These are phyloP conservation scores for Trichosporon sp. DNA, from an alignment of 1,284 basidiomycete genomes.

Conservation along the genomic window DNA sequence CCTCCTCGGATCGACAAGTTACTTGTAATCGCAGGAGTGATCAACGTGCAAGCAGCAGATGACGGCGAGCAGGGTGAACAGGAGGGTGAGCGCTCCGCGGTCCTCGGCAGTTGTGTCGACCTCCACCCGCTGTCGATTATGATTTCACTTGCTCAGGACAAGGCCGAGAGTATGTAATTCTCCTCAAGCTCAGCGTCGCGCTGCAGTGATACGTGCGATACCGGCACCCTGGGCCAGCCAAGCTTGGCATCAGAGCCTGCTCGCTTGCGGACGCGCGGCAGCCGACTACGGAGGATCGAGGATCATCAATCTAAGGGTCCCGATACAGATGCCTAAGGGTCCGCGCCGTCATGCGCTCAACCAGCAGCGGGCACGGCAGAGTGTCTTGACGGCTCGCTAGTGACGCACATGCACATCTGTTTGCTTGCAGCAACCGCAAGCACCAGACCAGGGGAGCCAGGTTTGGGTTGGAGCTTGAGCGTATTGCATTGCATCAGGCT, in stretches of 20 bases:
- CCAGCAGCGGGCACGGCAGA: neutral
- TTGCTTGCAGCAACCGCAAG: neutral
- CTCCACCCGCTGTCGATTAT: neutral
- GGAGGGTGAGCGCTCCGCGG: no score
- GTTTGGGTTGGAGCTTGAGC: conserved; percentile 19
- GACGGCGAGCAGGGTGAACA: neutral
- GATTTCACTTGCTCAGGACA: neutral
- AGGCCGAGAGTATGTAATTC: neutral
- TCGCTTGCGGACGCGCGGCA: no score
- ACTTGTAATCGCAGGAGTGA: neutral
- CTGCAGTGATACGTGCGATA: neutral
- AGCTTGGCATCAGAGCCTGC: neutral
- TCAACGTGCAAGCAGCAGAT: no score
- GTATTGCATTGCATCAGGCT: conserved; percentile 12
- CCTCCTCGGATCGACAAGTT: neutral
- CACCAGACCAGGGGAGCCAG: neutral
- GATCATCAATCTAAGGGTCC: conserved; percentile 16
- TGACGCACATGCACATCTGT: neutral
- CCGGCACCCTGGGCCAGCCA: neutral
- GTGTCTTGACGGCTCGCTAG: neutral
- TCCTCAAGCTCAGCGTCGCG: neutral
- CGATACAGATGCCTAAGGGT: neutral
- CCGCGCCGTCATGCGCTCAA: neutral
- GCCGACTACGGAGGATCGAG: neutral
- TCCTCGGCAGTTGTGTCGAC: neutral